These are phyloP conservation scores for Cladorrhinum sp. DNA, from an alignment of 2,329 filamentous ascomycete species.

Conservation along the genomic window DNA sequence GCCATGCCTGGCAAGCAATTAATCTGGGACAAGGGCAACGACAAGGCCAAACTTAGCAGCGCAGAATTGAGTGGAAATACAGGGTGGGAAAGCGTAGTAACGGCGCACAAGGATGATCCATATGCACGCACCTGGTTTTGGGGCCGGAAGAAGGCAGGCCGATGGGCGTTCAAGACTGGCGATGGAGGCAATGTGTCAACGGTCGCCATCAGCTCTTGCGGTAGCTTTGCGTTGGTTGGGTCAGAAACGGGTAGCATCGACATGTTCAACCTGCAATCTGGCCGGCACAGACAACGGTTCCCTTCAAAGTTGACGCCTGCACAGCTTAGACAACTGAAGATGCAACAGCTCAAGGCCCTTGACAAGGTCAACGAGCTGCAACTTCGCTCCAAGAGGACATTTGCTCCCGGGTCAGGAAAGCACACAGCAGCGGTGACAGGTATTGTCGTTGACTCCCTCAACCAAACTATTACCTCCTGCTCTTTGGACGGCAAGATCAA, in stretches of 20 bases:
- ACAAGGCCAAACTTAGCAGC: slow-evolving; percentile 60
- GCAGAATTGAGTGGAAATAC: slow-evolving; percentile 73
- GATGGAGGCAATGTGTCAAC: slow-evolving; percentile 81
- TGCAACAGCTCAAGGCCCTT: slow-evolving; percentile 58
- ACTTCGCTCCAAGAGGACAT: slow-evolving; percentile 41
- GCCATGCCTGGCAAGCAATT: slow-evolving; percentile 72
- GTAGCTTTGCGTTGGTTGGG: slow-evolving; percentile 88
- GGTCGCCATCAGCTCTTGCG: slow-evolving; percentile 85
- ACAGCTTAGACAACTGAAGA: slow-evolving; percentile 72
- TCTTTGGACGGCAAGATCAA: slow-evolving; percentile 89
- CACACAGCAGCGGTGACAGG: slow-evolving; percentile 84
- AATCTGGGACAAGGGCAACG: slow-evolving; percentile 78
- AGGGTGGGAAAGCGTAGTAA: slow-evolving; percentile 96
- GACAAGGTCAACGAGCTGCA: slow-evolving; percentile 57
- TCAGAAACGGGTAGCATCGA: slow-evolving; percentile 81
- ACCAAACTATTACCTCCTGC: slow-evolving; percentile 81
- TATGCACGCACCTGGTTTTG: slow-evolving; percentile 96
- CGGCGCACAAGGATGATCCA: slow-evolving; percentile 81
- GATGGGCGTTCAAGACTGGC: slow-evolving; percentile 87
- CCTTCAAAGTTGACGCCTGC: slow-evolving; percentile 74
- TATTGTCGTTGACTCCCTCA: slow-evolving; percentile 83
- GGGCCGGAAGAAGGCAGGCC: slow-evolving; percentile 87
- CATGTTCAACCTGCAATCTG: slow-evolving; percentile 96
- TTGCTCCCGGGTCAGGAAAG: slow-evolving; percentile 59
- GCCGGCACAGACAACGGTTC: slow-evolving; percentile 81